A percentile compares a stretch with the other conserved stretches of the same genome.
Conservation (phyloP, 177 flowering plant genomes). For the Vitis hybrid region DNA sequence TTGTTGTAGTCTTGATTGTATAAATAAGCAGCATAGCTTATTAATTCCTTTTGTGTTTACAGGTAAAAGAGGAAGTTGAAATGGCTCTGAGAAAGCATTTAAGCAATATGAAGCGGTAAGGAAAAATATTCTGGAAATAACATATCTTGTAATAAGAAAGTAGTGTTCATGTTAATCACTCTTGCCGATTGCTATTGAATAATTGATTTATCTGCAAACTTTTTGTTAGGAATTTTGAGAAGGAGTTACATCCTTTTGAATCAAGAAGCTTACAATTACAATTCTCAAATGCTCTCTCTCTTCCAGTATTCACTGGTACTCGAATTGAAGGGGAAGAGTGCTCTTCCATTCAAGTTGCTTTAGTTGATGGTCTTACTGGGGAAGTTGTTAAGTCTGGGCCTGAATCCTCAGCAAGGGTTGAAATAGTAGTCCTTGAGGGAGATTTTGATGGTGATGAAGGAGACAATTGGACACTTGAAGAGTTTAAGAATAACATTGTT, state of each 20-base stretch:
- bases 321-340: slow-evolving; percentile 75
- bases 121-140: background rate
- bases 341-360: slow-evolving; percentile 41
- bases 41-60: slow-evolving; percentile 9
- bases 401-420: slow-evolving; percentile 69
- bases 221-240: slow-evolving; percentile 43
- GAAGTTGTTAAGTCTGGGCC: slow-evolving; percentile 50
- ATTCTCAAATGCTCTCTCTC: slow-evolving; percentile 62
- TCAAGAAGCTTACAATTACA: slow-evolving; percentile 61
- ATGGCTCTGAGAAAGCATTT: slow-evolving; percentile 63
- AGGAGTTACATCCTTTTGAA: slow-evolving; percentile 43
- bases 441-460: slow-evolving; percentile 80
- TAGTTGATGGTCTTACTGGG: slow-evolving; percentile 59
- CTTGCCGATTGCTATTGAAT: background rate
- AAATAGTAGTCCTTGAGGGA: slow-evolving; percentile 91
- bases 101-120: slow-evolving; percentile 53
- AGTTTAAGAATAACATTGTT: slow-evolving; percentile 69
- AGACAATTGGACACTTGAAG: slow-evolving; percentile 72
- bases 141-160: background rate
- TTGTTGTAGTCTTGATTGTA: background rate
- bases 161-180: background rate
- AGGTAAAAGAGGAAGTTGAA: slow-evolving; percentile 97
- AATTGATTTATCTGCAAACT: slow-evolving; percentile 10
- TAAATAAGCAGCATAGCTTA: background rate
- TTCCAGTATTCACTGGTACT: slow-evolving; percentile 88